Percentiles rank a stretch among this genome's conserved stretches.
Evolutionary conservation across 768 basidiomycete genomes (phyloP).

Genomic region (Filobasidium floriforme): DNA sequence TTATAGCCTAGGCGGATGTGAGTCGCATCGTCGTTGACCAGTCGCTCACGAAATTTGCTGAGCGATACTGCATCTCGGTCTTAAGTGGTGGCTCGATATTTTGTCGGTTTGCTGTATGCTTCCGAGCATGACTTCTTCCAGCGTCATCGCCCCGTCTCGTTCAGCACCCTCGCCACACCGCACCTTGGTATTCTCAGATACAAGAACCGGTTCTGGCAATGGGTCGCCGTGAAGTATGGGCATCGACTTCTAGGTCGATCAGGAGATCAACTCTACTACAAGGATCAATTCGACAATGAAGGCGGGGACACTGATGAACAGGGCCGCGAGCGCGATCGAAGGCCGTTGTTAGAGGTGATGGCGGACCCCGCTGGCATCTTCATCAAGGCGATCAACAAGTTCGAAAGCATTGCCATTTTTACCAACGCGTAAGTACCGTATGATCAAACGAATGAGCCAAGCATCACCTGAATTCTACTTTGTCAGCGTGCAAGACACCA

Average conservation of each 20-base stretch:
- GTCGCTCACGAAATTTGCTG: background rate
- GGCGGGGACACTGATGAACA: slow-evolving; percentile 12
- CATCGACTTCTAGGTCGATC: slow-evolving; percentile 21
- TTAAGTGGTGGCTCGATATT: slow-evolving; percentile 37
- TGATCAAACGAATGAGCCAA: too few relatives aligned
- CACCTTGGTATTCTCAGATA: slow-evolving; percentile 39
- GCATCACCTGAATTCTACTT: background rate
- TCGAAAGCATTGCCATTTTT: slow-evolving; percentile 35
- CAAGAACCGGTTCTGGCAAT: slow-evolving; percentile 19
- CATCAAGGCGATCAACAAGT: slow-evolving; percentile 34
- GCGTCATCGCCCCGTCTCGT: slow-evolving; percentile 32
- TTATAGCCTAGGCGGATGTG: slow-evolving; percentile 40
- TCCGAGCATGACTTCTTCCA: slow-evolving; percentile 33
- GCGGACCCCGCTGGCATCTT: slow-evolving; percentile 40
- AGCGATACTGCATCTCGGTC: background rate
- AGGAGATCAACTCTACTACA: slow-evolving; percentile 38
- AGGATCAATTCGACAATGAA: slow-evolving; percentile 29
- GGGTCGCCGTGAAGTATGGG: slow-evolving; percentile 1
- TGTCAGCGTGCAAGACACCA: slow-evolving; percentile 17
- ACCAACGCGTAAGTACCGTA: slow-evolving; percentile 40
- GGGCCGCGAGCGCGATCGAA: slow-evolving; percentile 18
- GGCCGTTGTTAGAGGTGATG: slow-evolving; percentile 38
- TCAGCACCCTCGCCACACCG: slow-evolving; percentile 41
- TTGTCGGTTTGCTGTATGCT: slow-evolving; percentile 35
- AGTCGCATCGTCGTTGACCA: slow-evolving; percentile 11